Base-by-base conservation (phyloP, 495 filamentous ascomycete species). In the Trichoderma asperelloides region DNA sequence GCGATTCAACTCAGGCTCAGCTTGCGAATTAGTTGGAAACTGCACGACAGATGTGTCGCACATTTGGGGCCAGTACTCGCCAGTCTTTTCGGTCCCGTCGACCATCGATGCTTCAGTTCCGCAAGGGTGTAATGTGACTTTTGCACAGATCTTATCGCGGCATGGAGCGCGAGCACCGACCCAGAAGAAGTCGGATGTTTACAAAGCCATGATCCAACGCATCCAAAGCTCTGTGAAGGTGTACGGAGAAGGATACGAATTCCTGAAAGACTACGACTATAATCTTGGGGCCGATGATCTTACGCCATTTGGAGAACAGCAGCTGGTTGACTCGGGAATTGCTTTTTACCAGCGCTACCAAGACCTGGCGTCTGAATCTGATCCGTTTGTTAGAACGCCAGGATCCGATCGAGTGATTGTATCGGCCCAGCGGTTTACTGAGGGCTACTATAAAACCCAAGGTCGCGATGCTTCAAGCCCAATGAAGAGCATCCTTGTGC, bases 91-190 rank as follows among this genome's bases (percentile, higher is more conserved):
- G 0, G 86, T 93, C 2, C 82, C 86, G 28, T 89, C 90, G 0
- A 74, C 84, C 8, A 81, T 91, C 51, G 78, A 84, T 4, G 68
- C 80, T 1, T 74, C 78, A 0, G 71, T 89, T 5, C 91, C 91
- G 1, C 45, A 78, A 3, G 77, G 78, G 30, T 96, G 92, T 78
- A 74, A 84, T 60, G 73, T 94, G 68, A 92, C 86, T 43, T 93
- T 95, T 73, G 91, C 83, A 12, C 90, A 93, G 70, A 75, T 92
- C 18, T 82, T 96, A 65, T 90, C 89, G 11, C 85, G 92, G 16
- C 92, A 96, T 75, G 92, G 92, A n/a, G 91, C 90, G 16, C 83
- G 92, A 67, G 88, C 88, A 72, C 92, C 92, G 12, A 95, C 91
- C 0, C 68, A 73, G 3, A 75, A 76, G 45, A 93, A 92, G 78